Base-by-base conservation (phyloP, 176 grass and related monocot genomes). In the Alopecurus myosuroides region DNA sequence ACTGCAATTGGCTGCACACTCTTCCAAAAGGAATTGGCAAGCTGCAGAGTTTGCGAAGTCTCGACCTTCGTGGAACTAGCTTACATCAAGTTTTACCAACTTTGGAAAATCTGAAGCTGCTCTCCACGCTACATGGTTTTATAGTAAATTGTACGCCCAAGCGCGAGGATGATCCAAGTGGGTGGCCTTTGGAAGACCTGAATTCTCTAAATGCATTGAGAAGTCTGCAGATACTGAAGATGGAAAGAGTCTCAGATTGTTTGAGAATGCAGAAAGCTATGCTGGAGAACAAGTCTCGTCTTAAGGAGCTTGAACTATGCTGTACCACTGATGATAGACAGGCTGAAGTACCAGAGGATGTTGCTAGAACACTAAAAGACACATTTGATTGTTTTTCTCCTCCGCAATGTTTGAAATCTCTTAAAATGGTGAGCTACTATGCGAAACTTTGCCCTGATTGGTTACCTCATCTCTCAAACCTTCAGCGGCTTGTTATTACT, bases 361-460 rank as follows among this genome's bases (percentile, higher is more conserved):
- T 85, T 77, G 73, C 89, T 23, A 77, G 42, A 33, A 86, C 19
- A 55, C 30, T 81, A n/a, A 78, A 91, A 79, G 50, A 66, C 31
- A 45, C 86, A 51, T 85, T 86, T 50, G 82, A 88, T 75, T 40
- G 61, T 8, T 37, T 91, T 57, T 88, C 77, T 69, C 88, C 88
- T 65, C 86, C 77, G 22, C 34, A 45, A 40, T 72, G 82, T 80
- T 78, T 94, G 83, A 85, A 81, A 83, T 83, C 85, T 75, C 85
- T 94, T 11, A 88, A 91, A 76, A 91, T 94, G 55, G 86, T 79
- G 65, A 88, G 86, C 70, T 94, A 88, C 48, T 82, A 82, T 20
- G 86, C 77, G 40, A 77, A 75, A 79, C 5, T 66, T 56, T 75
- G 73, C 28, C 92, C 86, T 52, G 4, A 14, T 73, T 94, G 92